Evolutionary conservation across 305 asterid genomes (phyloP), one percentile per base, ranked within the genome.

Genomic region (Galium porrigens): DNA sequence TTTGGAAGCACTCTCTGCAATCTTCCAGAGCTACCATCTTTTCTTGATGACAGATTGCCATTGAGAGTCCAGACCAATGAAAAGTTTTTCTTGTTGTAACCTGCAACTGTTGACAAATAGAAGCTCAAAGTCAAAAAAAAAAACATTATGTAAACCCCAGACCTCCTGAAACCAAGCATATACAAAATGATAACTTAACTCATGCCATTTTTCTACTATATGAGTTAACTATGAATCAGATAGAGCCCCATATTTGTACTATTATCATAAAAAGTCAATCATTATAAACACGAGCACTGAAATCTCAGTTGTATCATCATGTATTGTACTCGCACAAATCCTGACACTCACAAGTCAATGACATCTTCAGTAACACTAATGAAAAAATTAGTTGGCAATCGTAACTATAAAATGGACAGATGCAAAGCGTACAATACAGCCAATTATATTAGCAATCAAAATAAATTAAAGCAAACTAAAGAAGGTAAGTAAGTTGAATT

Each of bases 1-100:
- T 69, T 76, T 18, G 97, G 89, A 70, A 75, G 72, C 65, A 80
- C 76, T 73, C 76, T 84, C 53, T 64, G 84, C 75, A 82, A 77
- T 63, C 78, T 70, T 69, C 74, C 64, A 53, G 78, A 76, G 64
- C 61, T 77, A 67, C 80, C 79, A 48, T 56, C 74, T 73, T 79
- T 84, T 71, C 75, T 84, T 58, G 87, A 72, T 74, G 85, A 79
- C 30, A 75, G 66, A 1, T 77, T 46, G 61, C 77, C 84, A 56
- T 76, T 83, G 64, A 86, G 75, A 55, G 83, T 94, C 99, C 97
- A 94, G 65, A 94, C 99, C 68, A 65, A 73, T 49, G 96, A 76
- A 67, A 75, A 70, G 65, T 82, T 87, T 9, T 85, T 68, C 84
- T 81, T 86, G 42, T 72, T 30, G 76, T 66, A 68, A 72, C 91